Conservation (phyloP, 2,329 filamentous ascomycete genomes). For the Aaosphaeria pasadenensis region DNA sequence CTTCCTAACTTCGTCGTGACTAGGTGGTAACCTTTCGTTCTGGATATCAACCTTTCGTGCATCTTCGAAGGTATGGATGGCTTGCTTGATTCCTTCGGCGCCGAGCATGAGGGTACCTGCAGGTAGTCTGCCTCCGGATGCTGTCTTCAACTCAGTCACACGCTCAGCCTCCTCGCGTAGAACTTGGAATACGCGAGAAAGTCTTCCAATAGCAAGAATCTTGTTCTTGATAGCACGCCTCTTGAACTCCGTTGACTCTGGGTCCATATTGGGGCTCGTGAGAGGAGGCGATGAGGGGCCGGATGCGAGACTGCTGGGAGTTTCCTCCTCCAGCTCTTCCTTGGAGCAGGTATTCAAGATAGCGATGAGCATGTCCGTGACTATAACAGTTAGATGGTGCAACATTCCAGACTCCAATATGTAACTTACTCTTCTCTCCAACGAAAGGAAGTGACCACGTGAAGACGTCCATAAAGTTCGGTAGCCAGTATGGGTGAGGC, state of each 20-base stretch:
- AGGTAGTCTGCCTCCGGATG: constrained; percentile 85
- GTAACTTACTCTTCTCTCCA: constrained; percentile 70
- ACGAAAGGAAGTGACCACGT: constrained; percentile 99
- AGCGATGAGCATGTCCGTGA: constrained; percentile 98
- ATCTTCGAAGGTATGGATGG: constrained; percentile 95
- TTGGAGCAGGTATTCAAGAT: constrained; percentile 99
- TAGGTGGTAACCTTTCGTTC: constrained; percentile 91
- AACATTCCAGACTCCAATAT: neutral
- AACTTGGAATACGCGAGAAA: constrained; percentile 98
- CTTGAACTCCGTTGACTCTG: constrained; percentile 90
- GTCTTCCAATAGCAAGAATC: constrained; percentile 92
- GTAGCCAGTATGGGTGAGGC: constrained; percentile 97
- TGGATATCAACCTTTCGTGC: constrained; percentile 94
- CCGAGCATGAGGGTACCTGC: constrained; percentile 97
- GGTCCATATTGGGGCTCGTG: constrained; percentile 56
- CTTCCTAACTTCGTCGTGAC: constrained; percentile 83
- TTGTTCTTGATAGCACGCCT: constrained; percentile 99
- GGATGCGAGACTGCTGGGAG: constrained; percentile 67
- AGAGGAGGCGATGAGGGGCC: constrained; percentile 74
- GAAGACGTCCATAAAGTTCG: constrained; percentile 99
- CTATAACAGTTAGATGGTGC: constrained; percentile 23
- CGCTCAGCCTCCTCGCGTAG: constrained; percentile 94
- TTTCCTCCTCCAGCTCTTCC: constrained; percentile 88
- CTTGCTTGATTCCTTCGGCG: constrained; percentile 97
- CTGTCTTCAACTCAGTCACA: constrained; percentile 96